phyloP scores from a whole-genome alignment of 192 early-diverging fungal species.

The Funneliformis mosseae region DNA sequence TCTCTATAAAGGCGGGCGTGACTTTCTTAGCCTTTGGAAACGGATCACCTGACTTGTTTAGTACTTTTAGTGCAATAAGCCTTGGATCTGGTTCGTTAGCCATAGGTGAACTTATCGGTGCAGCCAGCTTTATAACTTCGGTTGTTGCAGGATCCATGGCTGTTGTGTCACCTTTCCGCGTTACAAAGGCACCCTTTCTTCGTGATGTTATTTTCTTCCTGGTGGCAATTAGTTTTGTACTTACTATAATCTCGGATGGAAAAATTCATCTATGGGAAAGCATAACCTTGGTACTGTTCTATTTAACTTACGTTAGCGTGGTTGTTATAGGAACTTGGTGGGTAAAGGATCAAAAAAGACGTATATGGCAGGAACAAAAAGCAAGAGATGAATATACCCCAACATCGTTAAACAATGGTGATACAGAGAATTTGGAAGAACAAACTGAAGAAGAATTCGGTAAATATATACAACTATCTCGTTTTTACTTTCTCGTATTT shows the following conservation, averaged over 20 bases:
- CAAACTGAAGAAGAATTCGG: conserved; percentile 25
- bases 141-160: conserved; percentile 86
- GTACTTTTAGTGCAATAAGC: conserved; percentile 80
- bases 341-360: conserved; percentile 43
- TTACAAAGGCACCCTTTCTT: conserved; percentile 67
- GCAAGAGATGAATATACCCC: conserved; percentile 51
- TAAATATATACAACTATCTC: not conserved
- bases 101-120: conserved; percentile 90
- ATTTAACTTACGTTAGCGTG: conserved; percentile 60
- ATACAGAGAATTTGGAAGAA: not conserved
- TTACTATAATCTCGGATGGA: conserved; percentile 58
- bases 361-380: conserved; percentile 47
- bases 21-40: conserved; percentile 87
- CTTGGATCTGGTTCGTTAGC: conserved; percentile 76
- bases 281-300: conserved; percentile 58
- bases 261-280: conserved; percentile 59
- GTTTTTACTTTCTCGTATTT: not conserved
- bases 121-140: conserved; percentile 80
- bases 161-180: conserved; percentile 76
- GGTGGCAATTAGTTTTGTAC: conserved; percentile 54
- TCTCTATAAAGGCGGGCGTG: conserved; percentile 59
- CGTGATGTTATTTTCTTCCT: conserved; percentile 83
- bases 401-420: not conserved
- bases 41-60: conserved; percentile 90
- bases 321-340: conserved; percentile 62